A percentile compares a stretch with the other conserved stretches of the same genome.
Evolutionary conservation across 2,329 filamentous ascomycete genomes (phyloP).

Genomic region (Monilinia vaccinii-corymbosi): DNA sequence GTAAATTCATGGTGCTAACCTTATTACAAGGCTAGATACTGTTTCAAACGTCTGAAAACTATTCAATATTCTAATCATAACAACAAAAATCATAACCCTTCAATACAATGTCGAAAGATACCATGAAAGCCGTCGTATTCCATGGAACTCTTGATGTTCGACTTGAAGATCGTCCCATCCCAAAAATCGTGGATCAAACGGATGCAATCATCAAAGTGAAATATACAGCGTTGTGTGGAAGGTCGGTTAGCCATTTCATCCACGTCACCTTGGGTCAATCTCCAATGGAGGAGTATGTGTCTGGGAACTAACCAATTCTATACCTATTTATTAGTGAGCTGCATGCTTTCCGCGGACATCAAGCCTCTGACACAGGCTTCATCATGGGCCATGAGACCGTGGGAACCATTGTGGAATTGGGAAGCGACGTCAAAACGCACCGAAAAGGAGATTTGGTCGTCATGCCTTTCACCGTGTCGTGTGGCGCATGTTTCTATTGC

Average conservation of each 20-base stretch:
- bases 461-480: constrained; percentile 74
- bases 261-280: no score
- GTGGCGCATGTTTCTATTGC: constrained; percentile 77
- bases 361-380: constrained; percentile 54
- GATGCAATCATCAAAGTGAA: constrained; percentile 80
- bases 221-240: constrained; percentile 79
- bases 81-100: neutral
- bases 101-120: constrained; percentile 30
- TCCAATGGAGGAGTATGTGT: neutral
- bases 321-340: constrained; percentile 52
- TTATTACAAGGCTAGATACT: no score
- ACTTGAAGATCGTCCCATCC: constrained; percentile 71
- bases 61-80: no score
- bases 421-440: constrained; percentile 58
- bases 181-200: constrained; percentile 57
- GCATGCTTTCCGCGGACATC: constrained; percentile 74
- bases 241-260: constrained; percentile 52
- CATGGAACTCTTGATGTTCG: constrained; percentile 42
- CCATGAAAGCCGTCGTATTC: constrained; percentile 86
- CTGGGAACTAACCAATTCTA: neutral
- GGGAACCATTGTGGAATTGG: constrained; percentile 60
- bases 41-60: no score
- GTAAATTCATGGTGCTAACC: no score
- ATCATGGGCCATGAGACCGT: constrained; percentile 79
- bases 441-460: constrained; percentile 70